Percentiles rank a stretch among this genome's conserved stretches.
Conservation (phyloP, 768 basidiomycete species). For the Kwoniella dejecticola region DNA sequence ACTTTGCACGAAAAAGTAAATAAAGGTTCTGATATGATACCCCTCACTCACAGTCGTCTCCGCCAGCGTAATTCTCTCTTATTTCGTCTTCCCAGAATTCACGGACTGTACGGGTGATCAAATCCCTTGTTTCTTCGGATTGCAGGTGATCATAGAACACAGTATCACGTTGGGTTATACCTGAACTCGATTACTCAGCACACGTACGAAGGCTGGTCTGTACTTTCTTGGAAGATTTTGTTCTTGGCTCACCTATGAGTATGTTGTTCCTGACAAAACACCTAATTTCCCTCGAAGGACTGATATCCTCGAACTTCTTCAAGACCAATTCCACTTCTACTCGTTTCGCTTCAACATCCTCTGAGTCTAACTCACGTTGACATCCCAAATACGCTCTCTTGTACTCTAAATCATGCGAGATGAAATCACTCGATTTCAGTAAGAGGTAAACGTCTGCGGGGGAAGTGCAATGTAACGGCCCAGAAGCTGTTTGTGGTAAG, state of each 20-base stretch:
- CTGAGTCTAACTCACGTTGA: not conserved
- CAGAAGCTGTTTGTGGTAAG: conserved; percentile 68
- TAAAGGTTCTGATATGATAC: too few relatives aligned
- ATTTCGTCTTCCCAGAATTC: conserved; percentile 73
- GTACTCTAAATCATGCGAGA: conserved; percentile 71
- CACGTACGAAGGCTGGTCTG: too few relatives aligned
- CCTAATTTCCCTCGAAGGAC: conserved; percentile 78
- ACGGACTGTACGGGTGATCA: conserved; percentile 62
- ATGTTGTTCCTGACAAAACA: conserved; percentile 79
- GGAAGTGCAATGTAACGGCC: conserved; percentile 78
- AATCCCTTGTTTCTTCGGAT: conserved; percentile 62
- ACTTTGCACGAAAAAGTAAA: too few relatives aligned
- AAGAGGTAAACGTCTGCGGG: conserved; percentile 89
- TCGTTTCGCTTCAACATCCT: not conserved
- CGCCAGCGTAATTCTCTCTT: conserved; percentile 63
- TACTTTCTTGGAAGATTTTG: too few relatives aligned
- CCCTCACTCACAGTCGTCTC: conserved; percentile 72
- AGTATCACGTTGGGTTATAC: conserved; percentile 80
- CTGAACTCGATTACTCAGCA: conserved; percentile 60
- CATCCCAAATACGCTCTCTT: conserved; percentile 64
- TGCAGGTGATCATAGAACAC: conserved; percentile 87
- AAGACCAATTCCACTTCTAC: conserved; percentile 74
- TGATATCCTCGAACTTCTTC: conserved; percentile 85
- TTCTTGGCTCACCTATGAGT: conserved; percentile 75
- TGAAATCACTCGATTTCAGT: conserved; percentile 89